Base-by-base conservation (phyloP, 2,329 filamentous ascomycete genomes). In the Fusarium bactridioides region DNA sequence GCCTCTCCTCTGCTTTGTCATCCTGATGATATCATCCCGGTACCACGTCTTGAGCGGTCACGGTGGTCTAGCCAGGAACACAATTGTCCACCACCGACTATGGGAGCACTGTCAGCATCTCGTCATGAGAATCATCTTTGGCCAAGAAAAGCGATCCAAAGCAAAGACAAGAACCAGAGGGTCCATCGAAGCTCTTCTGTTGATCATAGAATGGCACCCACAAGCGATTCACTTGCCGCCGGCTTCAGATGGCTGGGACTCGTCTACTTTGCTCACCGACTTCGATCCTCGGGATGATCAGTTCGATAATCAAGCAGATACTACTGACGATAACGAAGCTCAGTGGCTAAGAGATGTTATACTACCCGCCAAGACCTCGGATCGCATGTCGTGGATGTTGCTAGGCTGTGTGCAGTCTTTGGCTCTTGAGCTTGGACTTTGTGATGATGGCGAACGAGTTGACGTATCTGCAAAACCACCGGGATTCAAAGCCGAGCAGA, bases 301-400 rank as follows among this genome's bases (percentile, higher is more conserved):
- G 11, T 67, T 53, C 19, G 63, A 57, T 5, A 72, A 74, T 9
- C 66, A 68, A 13, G 71, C 63, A 27, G 67, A 74, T 3, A 8
- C 4, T 0, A 48, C 45, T 10, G 45, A 66, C 2, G 53, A 72
- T 7, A 65, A 45, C 13, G 38, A 64, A 12, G 62, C 51, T 3
- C 66, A 74, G 18, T 88, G 86, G 85, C 79, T 86, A 3, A 83
- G 87, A 51, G 86, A 88, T 69, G 86, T 89, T 40, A 85, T 88
- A 44, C 83, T 87, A 44, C 86, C 87, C 5, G 85, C 87, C 4
- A 84, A 84, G 65, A 80, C 85, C 61, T 89, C 86, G 0, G 72
- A 73, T 23, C 87, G 87, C 6, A 89, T 89, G 87, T 89, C 87
- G 2, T 89, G 87, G 87, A 89, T 88, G 84, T 74, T 89, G 25